Evolutionary conservation across 2,329 filamentous ascomycete species (phyloP), one percentile per base, ranked within the genome.

Genomic region (Exophiala viscosa): DNA sequence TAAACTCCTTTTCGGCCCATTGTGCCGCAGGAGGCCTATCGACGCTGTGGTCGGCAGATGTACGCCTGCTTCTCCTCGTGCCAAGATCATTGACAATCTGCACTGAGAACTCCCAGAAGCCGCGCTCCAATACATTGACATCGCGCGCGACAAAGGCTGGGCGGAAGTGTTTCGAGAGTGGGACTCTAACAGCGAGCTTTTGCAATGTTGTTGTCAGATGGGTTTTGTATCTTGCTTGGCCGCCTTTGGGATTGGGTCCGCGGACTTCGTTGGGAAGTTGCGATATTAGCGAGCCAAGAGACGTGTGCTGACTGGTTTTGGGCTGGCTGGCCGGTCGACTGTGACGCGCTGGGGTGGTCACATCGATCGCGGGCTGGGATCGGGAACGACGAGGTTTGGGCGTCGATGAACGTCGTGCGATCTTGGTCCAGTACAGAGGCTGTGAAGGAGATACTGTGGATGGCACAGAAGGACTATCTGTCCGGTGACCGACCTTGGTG

Each of bases 51-150:
- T 18, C 62, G 62, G 43, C 76, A 73, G 20, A 28, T 81, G 71
- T 11, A 17, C 38, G 20, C 20, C 38, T 38, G 15, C 28, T n/a
- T n/a, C 15, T 18, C 39, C 11, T 11, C 14, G 10, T 40, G n/a
- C 28, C 20, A 15, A 17, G 14, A 11, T 17, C 36, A 15, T 52
- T 45, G 15, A 38, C 71, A 32, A 95, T 71, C 44, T 82, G 81
- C 13, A 83, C 77, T 5, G 73, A 73, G 3, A 96, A 63, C 2
- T 75, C 67, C 91, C 91, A 96, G 68, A 87, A 84, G 0, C 90
- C 91, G 13, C 91, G 78, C 66, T 95, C 90, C 34, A 86, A 79
- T 0, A 70, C 69, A 2, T 76, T 69, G 1, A 86, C 69, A 0
- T 68, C 64, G 3, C 85, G 74, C 1, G 70, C 69, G 46, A 80